These are phyloP conservation scores for Xerocomus spinulosus DNA, from an alignment of 768 basidiomycete genomes.

Conservation along the genomic window DNA sequence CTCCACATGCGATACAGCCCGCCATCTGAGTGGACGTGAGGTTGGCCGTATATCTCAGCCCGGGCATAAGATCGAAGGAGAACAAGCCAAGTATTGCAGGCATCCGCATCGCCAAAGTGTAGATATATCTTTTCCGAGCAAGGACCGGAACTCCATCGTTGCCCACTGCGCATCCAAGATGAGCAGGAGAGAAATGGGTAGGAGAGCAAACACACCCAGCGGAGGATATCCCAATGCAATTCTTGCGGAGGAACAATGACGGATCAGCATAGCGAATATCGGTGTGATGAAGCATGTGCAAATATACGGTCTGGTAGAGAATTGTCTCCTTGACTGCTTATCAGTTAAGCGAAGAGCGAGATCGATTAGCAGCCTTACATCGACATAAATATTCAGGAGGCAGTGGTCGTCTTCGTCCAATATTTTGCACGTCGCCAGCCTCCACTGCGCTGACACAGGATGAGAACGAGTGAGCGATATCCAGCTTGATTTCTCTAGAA, in stretches of 20 bases:
- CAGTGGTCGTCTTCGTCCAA: conserved; percentile 63
- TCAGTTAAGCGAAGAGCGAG: conserved; percentile 8
- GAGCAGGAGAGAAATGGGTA: conserved; percentile 6
- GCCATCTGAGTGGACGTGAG: conserved; percentile 51
- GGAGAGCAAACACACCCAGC: conserved; percentile 41
- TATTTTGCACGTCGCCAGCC: conserved; percentile 66
- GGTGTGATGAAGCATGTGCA: conserved; percentile 70
- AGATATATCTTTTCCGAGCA: conserved; percentile 68
- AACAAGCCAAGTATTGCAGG: conserved; percentile 70
- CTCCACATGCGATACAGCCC: conserved; percentile 88
- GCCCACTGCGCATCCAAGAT: conserved; percentile 39
- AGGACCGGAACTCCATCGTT: conserved; percentile 51
- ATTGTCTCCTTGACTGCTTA: conserved; percentile 52
- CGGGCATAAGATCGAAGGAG: conserved; percentile 77
- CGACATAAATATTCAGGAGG: conserved; percentile 68
- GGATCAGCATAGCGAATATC: conserved; percentile 75
- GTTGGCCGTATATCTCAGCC: conserved; percentile 71
- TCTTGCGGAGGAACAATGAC: conserved; percentile 72
- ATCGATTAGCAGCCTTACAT: conserved; percentile 42
- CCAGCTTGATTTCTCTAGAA: conserved; percentile 70
- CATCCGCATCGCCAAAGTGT: conserved; percentile 60
- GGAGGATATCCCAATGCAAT: conserved; percentile 70
- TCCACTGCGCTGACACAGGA: conserved; percentile 59
- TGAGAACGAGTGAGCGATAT: conserved; percentile 51
- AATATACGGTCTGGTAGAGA: conserved; percentile 66